Base-by-base conservation (phyloP, 2,329 filamentous ascomycete species). In the Trichoderma cornu-damae region DNA sequence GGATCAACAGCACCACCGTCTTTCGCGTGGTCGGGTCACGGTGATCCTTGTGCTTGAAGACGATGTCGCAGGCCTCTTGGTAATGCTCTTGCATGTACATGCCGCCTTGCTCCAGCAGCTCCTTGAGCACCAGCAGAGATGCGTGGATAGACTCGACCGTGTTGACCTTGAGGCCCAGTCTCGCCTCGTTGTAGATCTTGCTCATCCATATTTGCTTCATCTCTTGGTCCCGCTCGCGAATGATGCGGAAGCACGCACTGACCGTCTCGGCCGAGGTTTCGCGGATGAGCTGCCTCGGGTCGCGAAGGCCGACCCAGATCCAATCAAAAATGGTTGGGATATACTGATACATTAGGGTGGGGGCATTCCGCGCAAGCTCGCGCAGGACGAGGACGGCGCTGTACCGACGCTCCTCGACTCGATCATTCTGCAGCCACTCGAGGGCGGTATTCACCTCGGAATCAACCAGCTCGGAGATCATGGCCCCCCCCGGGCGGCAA, bases 81-180 rank as follows among this genome's bases (percentile, higher is more conserved):
- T 97, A 99, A 68, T 92, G 85, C 37, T 92, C 89, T 67, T 96
- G 91, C 94, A 99, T 97, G 72, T 96, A 99, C 93, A 99, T 99
- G 65, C 91, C 92, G 53, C 94, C 94, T 70, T 96, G 93, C 61
- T 94, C 84, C 16, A 99, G 83, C 47, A 99, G 81, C 73, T 97
- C 93, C 70, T 93, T 95, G 66, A 97, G 81, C 1, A 95, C 91
- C 18, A 99, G 80, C 38, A 99, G 80, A 2, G 93, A 96, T n/a
- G 90, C 94, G 69, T 99, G 95, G 40, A 96, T 87, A 59, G 86
- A 88, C 70, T 99, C 94, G 55, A 95, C 82, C 16, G 90, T 90
- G 65, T 85, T 88, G 50, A 86, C 82, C 69, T 87, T 86, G 64
- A 99, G 85, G 6, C 92, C 92, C 60, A 83, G 80, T 59, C 90